phyloP scores from a whole-genome alignment of 441 rosid species.

The Erodium moschatum region DNA sequence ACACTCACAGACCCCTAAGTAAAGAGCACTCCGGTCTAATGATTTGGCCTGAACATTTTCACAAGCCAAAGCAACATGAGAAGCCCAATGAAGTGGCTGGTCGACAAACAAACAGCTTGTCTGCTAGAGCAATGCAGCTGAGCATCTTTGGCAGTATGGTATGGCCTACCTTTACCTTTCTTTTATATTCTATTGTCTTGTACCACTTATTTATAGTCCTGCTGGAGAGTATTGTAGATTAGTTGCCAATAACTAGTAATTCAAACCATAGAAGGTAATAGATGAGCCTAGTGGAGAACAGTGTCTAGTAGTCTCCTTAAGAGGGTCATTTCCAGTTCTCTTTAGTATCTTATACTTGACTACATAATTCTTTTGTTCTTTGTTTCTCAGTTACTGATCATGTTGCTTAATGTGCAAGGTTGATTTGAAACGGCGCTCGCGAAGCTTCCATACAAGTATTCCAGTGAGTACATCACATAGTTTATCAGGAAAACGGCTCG shows the following conservation, averaged over 20 bases:
- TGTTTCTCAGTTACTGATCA: not conserved
- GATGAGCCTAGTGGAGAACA: not conserved
- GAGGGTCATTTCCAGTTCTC: not conserved
- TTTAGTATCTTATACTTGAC: not conserved
- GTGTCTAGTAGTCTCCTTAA: not conserved
- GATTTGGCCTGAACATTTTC: slow-evolving; percentile 64
- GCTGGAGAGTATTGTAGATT: too few species aligned
- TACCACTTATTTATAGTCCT: too few species aligned
- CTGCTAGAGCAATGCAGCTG: slow-evolving; percentile 64
- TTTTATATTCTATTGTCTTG: not conserved
- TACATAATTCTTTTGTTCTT: too few species aligned
- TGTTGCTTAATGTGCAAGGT: slow-evolving; percentile 29
- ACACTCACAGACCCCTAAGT: slow-evolving; percentile 40
- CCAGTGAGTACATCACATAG: slow-evolving; percentile 30
- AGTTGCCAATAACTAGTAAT: not conserved
- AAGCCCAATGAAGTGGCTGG: slow-evolving; percentile 20
- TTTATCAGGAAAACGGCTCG: slow-evolving; percentile 28
- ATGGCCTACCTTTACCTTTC: slow-evolving; percentile 11
- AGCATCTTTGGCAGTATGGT: slow-evolving; percentile 75
- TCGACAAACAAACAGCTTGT: slow-evolving; percentile 35
- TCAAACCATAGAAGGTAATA: not conserved
- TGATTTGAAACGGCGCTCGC: slow-evolving; percentile 26
- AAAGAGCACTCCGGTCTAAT: slow-evolving; percentile 57
- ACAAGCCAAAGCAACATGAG: slow-evolving; percentile 26
- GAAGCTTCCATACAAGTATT: slow-evolving; percentile 25